Evolutionary conservation across 1,139 yeast genomes (phyloP).

Genomic region (Hyphopichia wangnamkhiaoensis): DNA sequence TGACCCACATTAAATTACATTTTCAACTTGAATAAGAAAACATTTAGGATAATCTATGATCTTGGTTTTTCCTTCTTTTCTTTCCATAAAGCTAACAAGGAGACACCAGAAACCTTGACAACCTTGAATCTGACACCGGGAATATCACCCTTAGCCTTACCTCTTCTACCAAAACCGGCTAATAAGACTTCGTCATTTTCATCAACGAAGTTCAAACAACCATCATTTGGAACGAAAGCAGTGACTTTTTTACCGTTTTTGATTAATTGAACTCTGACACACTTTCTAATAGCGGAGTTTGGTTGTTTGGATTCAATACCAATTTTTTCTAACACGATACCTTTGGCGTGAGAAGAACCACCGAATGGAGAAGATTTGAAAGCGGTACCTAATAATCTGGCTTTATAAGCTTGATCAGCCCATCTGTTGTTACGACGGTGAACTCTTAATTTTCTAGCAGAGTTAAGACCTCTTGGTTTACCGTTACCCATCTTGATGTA

Average conservation of each 20-base stretch:
- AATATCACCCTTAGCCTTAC: slow-evolving; percentile 99
- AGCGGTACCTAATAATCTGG: slow-evolving; percentile 99
- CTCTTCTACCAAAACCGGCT: slow-evolving; percentile 99
- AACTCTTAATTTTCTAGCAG: slow-evolving; percentile 99
- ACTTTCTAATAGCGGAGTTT: slow-evolving; percentile 99
- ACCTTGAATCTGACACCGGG: slow-evolving; percentile 99
- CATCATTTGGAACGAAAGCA: slow-evolving; percentile 99
- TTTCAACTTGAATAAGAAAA: background rate
- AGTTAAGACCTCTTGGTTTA: slow-evolving; percentile 98
- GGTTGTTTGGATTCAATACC: slow-evolving; percentile 99
- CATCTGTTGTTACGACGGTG: slow-evolving; percentile 99
- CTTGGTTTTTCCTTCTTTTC: slow-evolving; percentile 99
- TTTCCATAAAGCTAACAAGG: slow-evolving; percentile 99
- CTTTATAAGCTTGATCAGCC: slow-evolving; percentile 98
- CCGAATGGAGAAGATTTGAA: slow-evolving; percentile 99
- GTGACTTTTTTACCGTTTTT: slow-evolving; percentile 99
- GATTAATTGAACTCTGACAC: slow-evolving; percentile 99
- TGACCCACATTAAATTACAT: background rate
- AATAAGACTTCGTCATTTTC: slow-evolving; percentile 99
- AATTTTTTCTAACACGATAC: slow-evolving; percentile 98
- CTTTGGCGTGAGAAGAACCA: slow-evolving; percentile 99
- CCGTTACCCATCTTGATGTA: slow-evolving; percentile 74
- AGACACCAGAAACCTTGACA: slow-evolving; percentile 99
- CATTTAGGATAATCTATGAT: slow-evolving; percentile 56
- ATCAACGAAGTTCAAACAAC: slow-evolving; percentile 99